These are phyloP conservation scores for Asterochloris erici DNA, from an alignment of 139 green algal species.

Conservation along the genomic window DNA sequence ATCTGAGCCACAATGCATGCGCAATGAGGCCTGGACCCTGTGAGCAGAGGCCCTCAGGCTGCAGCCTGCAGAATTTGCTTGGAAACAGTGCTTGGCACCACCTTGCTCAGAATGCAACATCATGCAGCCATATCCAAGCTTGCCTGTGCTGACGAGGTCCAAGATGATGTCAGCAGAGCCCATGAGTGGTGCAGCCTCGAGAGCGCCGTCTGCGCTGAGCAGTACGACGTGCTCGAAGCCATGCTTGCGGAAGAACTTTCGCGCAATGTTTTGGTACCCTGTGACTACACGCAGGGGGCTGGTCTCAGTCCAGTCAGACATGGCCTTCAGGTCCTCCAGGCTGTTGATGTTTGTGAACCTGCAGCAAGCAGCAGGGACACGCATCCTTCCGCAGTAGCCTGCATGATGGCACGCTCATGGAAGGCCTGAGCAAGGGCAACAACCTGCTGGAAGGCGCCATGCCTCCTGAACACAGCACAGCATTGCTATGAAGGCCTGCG, in stretches of 20 bases:
- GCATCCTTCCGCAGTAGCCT: too few relatives aligned
- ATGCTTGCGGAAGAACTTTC: slow-evolving; percentile 77
- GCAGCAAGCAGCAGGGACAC: too few relatives aligned
- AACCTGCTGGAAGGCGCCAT: too few relatives aligned
- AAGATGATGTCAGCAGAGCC: slow-evolving; percentile 97
- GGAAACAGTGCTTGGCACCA: slow-evolving; percentile 70
- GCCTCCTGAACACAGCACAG: neutral
- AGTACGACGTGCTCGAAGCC: slow-evolving; percentile 88
- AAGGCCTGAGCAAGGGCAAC: too few relatives aligned
- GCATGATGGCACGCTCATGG: too few relatives aligned
- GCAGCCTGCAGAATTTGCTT: slow-evolving; percentile 36
- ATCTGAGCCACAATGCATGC: too few relatives aligned
- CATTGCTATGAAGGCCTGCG: too few relatives aligned
- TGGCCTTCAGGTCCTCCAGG: slow-evolving; percentile 71
- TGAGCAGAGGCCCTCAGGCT: too few relatives aligned
- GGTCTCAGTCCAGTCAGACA: slow-evolving; percentile 78
- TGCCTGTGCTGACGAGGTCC: slow-evolving; percentile 72
- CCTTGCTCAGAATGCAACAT: slow-evolving; percentile 53
- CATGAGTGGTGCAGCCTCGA: slow-evolving; percentile 97
- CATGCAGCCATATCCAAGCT: too few relatives aligned
- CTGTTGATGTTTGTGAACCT: slow-evolving; percentile 45
- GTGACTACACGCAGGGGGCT: slow-evolving; percentile 76
- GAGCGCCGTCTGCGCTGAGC: slow-evolving; percentile 82
- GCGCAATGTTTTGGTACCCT: slow-evolving; percentile 68
- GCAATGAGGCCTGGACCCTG: too few relatives aligned